Conservation (phyloP, 2,329 filamentous ascomycete species). For the Penicillium vulpinum region DNA sequence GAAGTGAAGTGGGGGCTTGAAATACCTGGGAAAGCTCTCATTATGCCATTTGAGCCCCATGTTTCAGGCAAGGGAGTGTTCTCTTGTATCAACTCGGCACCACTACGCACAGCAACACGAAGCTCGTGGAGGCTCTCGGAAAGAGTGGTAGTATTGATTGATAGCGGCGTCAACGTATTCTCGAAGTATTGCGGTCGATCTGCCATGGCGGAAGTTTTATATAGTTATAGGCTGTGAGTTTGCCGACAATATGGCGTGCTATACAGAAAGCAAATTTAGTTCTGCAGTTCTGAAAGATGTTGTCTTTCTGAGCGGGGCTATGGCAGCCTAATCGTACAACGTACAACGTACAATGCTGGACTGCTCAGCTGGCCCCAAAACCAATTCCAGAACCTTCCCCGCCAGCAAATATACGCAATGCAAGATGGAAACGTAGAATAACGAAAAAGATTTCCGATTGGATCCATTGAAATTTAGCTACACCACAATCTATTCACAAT, state of each 20-base stretch:
- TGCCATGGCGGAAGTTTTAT: constrained; percentile 13
- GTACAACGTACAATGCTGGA: not conserved
- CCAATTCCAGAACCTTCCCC: not conserved
- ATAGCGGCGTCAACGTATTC: constrained; percentile 17
- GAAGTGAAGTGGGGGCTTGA: not conserved
- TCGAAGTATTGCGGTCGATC: constrained; percentile 26
- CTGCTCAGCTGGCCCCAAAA: not conserved
- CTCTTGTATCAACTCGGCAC: constrained; percentile 28
- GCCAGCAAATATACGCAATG: not conserved
- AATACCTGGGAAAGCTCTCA: constrained; percentile 36
- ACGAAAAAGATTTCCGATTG: constrained; percentile 10
- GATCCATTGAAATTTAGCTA: constrained; percentile 4
- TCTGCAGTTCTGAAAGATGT: not conserved
- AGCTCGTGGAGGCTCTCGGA: constrained; percentile 29
- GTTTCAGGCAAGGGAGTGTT: constrained; percentile 24
- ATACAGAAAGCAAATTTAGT: not conserved
- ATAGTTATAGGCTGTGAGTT: not conserved
- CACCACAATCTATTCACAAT: not conserved
- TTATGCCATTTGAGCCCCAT: constrained; percentile 31
- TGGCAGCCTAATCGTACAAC: not conserved
- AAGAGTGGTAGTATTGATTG: constrained; percentile 16
- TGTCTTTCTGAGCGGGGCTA: not conserved
- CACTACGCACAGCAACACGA: constrained; percentile 30
- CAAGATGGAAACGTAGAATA: not conserved
- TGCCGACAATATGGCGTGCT: constrained; percentile 15